Base-by-base conservation (phyloP, 169 alveolate species). In the Plasmodium berghei region DNA sequence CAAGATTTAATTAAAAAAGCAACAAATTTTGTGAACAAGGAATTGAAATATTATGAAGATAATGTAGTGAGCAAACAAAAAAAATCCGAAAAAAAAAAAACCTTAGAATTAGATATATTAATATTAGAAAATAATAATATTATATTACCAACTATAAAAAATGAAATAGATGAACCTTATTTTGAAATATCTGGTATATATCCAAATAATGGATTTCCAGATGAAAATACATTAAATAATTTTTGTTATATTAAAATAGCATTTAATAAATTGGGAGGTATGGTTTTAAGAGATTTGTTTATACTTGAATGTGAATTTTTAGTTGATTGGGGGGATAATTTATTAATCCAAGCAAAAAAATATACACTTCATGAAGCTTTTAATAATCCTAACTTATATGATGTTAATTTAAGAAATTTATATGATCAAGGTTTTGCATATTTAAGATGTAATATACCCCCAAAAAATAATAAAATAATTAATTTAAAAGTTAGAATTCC, bases 261-360 rank as follows among this genome's bases (percentile, higher is more conserved):
- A 0, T 92, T 92, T 72, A 92, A 92, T 59, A 85, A 87, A 48
- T 83, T 89, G 16, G 95, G 95, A 12, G 95, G 93, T 0, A 92
- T 92, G 89, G 93, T 92, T 1, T 89, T 92, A 12, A 40, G 95
- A 20, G 95, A 92, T 61, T 46, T 92, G 59, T 92, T 92, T 87
- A 92, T 93, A 1, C 66, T 92, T 1, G 95, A 92, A 59, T 92
- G 95, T 58, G 95, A 92, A 72, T 69, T 92, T 34, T 87, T 92
- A 8, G 95, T 92, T n/a, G 95, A 92, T 18, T 92, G 95, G 95
- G 95, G 95, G 9, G 95, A 92, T 24, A 92, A 92, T 16, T 83
- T 92, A 9, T 70, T 92, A 26, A 92, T 90, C 9, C 95, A 92
- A 72, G 95, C 95, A 5, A 64, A 90, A 45, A 92, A 92, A 67